Conservation (phyloP, 2,329 filamentous ascomycete species). For the Macroventuria anomochaeta region DNA sequence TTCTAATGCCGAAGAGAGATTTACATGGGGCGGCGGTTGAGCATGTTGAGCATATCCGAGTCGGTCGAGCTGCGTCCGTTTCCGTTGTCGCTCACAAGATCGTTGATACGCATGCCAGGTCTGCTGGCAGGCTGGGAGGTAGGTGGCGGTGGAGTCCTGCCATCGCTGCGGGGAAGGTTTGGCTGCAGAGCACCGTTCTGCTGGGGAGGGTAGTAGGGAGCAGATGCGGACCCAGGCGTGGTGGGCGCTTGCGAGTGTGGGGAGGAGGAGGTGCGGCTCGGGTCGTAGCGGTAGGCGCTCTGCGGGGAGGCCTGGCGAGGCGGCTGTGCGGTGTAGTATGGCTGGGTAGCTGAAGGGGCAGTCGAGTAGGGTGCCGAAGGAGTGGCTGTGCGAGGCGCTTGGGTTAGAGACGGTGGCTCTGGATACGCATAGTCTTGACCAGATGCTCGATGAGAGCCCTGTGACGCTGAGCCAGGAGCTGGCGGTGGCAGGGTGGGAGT, state of each 20-base stretch:
- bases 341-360: conserved; percentile 45
- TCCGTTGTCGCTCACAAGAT: conserved; percentile 49
- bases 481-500: conserved; percentile 59
- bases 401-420: conserved; percentile 54
- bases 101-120: conserved; percentile 53
- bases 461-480: conserved; percentile 53
- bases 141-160: conserved; percentile 50
- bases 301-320: conserved; percentile 52
- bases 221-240: conserved; percentile 42
- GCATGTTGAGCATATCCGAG: conserved; percentile 53
- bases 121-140: conserved; percentile 41
- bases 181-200: conserved; percentile 43
- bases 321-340: conserved; percentile 51
- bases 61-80: conserved; percentile 51
- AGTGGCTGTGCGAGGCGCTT: conserved; percentile 54
- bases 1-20: conserved; percentile 5
- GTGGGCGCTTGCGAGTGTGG: conserved; percentile 50
- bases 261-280: conserved; percentile 51
- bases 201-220: conserved; percentile 44
- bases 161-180: conserved; percentile 46
- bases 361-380: conserved; percentile 51
- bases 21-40: conserved; percentile 50
- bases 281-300: conserved; percentile 52
- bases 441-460: conserved; percentile 47
- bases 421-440: conserved; percentile 51